Percentiles rank a stretch among this genome's conserved stretches.
phyloP scores from a whole-genome alignment of 805 yeast species.

The Ogataea nonfermentans region DNA sequence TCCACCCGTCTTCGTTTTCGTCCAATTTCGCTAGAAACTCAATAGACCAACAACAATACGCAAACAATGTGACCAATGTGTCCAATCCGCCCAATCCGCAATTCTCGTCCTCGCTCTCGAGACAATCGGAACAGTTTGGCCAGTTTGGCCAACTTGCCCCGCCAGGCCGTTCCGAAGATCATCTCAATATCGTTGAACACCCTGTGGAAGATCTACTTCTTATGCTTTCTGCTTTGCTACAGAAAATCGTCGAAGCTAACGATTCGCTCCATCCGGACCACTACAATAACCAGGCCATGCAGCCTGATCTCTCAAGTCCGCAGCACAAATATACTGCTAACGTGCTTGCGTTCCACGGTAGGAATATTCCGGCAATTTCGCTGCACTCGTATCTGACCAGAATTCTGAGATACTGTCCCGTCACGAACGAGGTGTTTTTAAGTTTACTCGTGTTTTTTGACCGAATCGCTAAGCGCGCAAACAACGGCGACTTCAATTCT shows the following conservation, averaged over 20 bases:
- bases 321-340: conserved; percentile 56
- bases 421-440: conserved; percentile 94
- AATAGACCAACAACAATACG: conserved; percentile 11
- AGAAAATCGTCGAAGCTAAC: conserved; percentile 86
- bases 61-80: no score
- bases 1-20: conserved; percentile 20
- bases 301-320: conserved; percentile 19
- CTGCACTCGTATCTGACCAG: conserved; percentile 86
- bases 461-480: conserved; percentile 83
- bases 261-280: conserved; percentile 77
- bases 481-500: conserved; percentile 40
- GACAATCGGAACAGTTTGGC: conserved; percentile 6
- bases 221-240: conserved; percentile 83
- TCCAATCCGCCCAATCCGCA: conserved; percentile 11
- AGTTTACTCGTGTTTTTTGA: conserved; percentile 91
- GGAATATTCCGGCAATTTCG: conserved; percentile 93
- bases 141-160: conserved; percentile 1
- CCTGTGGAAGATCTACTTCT: conserved; percentile 76
- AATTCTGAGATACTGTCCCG: conserved; percentile 94
- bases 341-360: conserved; percentile 90
- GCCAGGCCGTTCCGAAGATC: conserved; percentile 36
- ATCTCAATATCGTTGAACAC: conserved; percentile 74
- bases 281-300: conserved; percentile 39
- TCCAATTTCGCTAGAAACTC: conserved; percentile 9
- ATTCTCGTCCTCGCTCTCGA: conserved; percentile 6